Conservation (phyloP, 1,139 yeast species). For the Zygoascus hellenicus region DNA sequence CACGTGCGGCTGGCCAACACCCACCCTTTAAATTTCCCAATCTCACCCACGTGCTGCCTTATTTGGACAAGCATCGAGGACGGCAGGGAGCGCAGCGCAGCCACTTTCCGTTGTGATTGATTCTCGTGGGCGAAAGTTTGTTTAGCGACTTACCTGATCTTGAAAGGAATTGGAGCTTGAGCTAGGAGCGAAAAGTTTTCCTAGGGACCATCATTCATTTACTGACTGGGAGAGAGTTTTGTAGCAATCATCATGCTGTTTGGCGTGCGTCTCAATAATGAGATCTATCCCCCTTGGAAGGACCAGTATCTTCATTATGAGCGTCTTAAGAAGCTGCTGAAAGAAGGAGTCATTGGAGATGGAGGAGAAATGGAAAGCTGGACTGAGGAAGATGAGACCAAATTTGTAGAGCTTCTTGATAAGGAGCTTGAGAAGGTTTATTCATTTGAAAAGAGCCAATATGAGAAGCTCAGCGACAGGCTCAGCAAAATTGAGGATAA, state of each 20-base stretch:
- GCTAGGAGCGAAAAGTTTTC: no score
- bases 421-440: constrained; percentile 89
- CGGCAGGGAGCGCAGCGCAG: no score
- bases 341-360: constrained; percentile 58
- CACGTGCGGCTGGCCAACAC: no score
- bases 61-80: no score
- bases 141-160: no score
- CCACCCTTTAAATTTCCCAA: no score
- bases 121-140: no score
- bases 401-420: constrained; percentile 77
- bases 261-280: constrained; percentile 75
- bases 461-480: constrained; percentile 59
- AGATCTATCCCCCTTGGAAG: constrained; percentile 85
- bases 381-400: constrained; percentile 77
- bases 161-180: no score
- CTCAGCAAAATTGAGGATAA: constrained; percentile 58
- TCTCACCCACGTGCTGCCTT: no score
- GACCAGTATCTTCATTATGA: constrained; percentile 77
- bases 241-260: constrained; percentile 63
- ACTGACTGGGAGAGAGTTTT: neutral
- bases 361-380: constrained; percentile 39
- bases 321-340: constrained; percentile 68
- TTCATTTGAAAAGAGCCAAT: constrained; percentile 70
- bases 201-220: no score
- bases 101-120: no score